Percentiles rank a stretch among this genome's conserved stretches.
Conservation (phyloP, 768 basidiomycete genomes). For the Mycena rebaudengoi region DNA sequence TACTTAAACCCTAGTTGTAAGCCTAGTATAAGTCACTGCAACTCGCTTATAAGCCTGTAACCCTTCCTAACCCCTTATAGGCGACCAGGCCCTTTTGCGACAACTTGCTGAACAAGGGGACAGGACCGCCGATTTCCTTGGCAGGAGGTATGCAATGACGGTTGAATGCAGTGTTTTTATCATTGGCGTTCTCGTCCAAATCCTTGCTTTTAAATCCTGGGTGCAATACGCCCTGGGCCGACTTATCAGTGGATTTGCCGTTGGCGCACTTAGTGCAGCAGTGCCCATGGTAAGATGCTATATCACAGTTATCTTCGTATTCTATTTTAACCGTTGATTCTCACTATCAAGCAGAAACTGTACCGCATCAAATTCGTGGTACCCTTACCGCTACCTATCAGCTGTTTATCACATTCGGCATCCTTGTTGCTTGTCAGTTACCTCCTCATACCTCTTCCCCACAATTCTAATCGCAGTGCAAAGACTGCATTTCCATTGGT, state of each 20-base stretch:
- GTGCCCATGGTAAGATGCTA: constrained; percentile 62
- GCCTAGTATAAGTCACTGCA: too few relatives aligned
- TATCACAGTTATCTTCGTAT: background rate
- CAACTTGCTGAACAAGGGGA: constrained; percentile 1
- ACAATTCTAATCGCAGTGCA: constrained; percentile 4
- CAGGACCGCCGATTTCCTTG: constrained; percentile 70
- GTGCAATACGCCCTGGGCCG: constrained; percentile 74
- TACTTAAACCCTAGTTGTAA: too few relatives aligned
- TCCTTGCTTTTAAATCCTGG: constrained; percentile 61
- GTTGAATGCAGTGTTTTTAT: constrained; percentile 64
- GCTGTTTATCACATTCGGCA: constrained; percentile 76
- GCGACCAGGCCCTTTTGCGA: too few relatives aligned
- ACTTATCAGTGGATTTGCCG: constrained; percentile 70
- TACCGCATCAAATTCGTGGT: constrained; percentile 76
- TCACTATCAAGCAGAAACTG: constrained; percentile 76
- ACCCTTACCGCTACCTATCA: constrained; percentile 70
- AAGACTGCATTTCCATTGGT: constrained; percentile 76
- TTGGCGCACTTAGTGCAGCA: constrained; percentile 72
- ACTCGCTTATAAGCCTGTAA: too few relatives aligned
- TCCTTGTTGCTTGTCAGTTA: constrained; percentile 66
- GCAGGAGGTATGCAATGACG: constrained; percentile 73
- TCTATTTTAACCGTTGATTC: constrained; percentile 5
- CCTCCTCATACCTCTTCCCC: background rate
- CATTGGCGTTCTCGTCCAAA: constrained; percentile 69
- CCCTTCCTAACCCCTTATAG: too few relatives aligned